Evolutionary conservation across 495 filamentous ascomycete genomes (phyloP).

Genomic region (Penicillium paxilli): DNA sequence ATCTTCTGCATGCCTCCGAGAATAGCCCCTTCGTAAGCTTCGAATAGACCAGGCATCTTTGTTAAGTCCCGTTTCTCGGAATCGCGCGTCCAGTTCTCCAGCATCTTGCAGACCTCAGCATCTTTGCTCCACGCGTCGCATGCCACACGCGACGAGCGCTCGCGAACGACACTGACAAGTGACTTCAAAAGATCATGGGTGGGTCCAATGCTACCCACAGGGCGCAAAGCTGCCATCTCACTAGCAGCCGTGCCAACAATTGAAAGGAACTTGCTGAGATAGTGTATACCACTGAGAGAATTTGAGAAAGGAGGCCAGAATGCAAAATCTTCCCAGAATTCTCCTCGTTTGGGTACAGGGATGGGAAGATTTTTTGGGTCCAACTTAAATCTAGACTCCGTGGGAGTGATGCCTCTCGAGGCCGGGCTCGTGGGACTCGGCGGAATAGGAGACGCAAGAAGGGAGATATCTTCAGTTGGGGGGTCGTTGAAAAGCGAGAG

Average conservation of each 20-base stretch:
- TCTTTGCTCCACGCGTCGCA: conserved; percentile 87
- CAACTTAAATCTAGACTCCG: conserved; percentile 73
- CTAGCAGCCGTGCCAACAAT: conserved; percentile 81
- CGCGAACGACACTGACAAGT: conserved; percentile 75
- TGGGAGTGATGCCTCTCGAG: conserved; percentile 47
- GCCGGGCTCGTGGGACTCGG: conserved; percentile 71
- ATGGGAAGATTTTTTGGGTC: conserved; percentile 75
- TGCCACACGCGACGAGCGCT: conserved; percentile 76
- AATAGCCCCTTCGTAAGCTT: conserved; percentile 74
- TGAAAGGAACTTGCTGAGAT: conserved; percentile 75
- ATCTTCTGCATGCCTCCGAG: conserved; percentile 88
- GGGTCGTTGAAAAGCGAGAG: conserved; percentile 83
- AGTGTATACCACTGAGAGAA: conserved; percentile 82
- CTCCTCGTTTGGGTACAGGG: conserved; percentile 71
- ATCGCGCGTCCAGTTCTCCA: conserved; percentile 89
- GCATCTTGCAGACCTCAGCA: conserved; percentile 79
- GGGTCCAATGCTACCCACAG: conserved; percentile 57
- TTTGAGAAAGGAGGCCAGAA: conserved; percentile 96
- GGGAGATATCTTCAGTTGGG: conserved; percentile 85
- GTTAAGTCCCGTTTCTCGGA: conserved; percentile 79
- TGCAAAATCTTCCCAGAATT: conserved; percentile 89
- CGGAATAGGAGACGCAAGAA: conserved; percentile 74
- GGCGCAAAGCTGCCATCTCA: conserved; percentile 75
- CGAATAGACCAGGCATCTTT: conserved; percentile 82
- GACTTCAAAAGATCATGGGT: conserved; percentile 65